Percentiles rank a stretch among this genome's conserved stretches.
Evolutionary conservation across 495 filamentous ascomycete species (phyloP).

Genomic region (Ascodesmis nigricans): DNA sequence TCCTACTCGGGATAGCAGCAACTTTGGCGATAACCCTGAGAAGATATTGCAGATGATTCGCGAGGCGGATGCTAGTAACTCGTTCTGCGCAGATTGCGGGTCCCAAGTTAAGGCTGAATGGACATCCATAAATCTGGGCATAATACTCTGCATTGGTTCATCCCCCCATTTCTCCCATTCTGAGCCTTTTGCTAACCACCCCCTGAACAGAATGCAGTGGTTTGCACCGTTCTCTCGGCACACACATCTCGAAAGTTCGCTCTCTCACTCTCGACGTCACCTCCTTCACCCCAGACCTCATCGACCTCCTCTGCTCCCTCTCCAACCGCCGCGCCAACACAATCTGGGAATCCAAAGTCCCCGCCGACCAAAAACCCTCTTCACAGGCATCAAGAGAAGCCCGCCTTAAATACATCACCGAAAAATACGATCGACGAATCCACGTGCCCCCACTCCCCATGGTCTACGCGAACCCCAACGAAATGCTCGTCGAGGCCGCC

Average conservation of each 20-base stretch:
- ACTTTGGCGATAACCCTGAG: constrained; percentile 59
- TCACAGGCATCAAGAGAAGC: constrained; percentile 67
- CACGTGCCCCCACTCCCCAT: constrained; percentile 61
- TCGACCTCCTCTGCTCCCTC: constrained; percentile 79
- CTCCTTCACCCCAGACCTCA: constrained; percentile 86
- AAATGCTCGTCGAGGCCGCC: constrained; percentile 77
- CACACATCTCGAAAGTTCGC: constrained; percentile 91
- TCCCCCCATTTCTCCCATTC: background rate
- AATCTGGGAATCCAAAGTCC: constrained; percentile 80
- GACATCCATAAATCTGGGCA: constrained; percentile 95
- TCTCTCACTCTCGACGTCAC: constrained; percentile 88
- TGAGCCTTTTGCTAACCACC: constrained; percentile 4
- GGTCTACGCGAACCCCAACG: constrained; percentile 58
- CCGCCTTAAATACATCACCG: constrained; percentile 74
- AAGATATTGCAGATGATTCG: constrained; percentile 70
- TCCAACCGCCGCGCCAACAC: constrained; percentile 91
- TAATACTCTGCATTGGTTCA: constrained; percentile 65
- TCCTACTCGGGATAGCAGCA: constrained; percentile 36
- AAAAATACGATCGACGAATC: constrained; percentile 72
- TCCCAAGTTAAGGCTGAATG: constrained; percentile 85
- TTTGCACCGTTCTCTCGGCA: constrained; percentile 89
- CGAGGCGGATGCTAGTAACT: constrained; percentile 80
- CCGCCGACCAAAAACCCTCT: constrained; percentile 44
- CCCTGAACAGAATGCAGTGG: constrained; percentile 59
- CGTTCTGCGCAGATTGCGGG: constrained; percentile 85